Evolutionary conservation across 106 monocot genomes (phyloP), one percentile per base, ranked within the genome.

Genomic region (Narthecium ossifragum): DNA sequence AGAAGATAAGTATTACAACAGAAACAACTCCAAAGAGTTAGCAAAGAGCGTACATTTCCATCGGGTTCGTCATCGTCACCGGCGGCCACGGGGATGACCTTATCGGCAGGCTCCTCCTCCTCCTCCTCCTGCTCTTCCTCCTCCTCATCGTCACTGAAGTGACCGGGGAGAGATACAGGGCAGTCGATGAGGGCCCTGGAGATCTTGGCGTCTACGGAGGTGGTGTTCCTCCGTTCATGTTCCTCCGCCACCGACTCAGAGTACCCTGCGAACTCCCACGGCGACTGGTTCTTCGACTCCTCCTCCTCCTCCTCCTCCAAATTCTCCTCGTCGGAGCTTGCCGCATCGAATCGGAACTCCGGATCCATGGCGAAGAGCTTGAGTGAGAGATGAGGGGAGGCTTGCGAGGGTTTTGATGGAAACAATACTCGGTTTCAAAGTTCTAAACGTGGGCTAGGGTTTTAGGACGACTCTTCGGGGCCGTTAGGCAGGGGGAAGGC

Each of bases 151-250:
- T 61, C 59, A n/a, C n/a, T n/a, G n/a, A n/a, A n/a, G n/a, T n/a
- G n/a, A n/a, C n/a, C n/a, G n/a, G 80, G 78, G 28, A 76, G 68
- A 1, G 67, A 55, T 15, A 76, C 60, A 0, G 70, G 62, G 26
- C 72, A 62, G 8, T 72, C 73, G 20, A 43, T 60, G 21, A 73
- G 78, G 9, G 63, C 73, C 26, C 43, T 78, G 36, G 64, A 75
- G 68, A 98, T 98, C 81, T 91, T 98, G 34, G 65, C 71, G 64
- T 98, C 96, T 6, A 98, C 38, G 30, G 90, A 90, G 37, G 96
- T 90, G 65, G 86, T 98, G 38, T 67, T 78, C 47, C 74, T 60
- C 15, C 73, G 66, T 1, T 41, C 81, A 54, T 90, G 84, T 71
- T 90, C 90, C 34, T 90, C 96, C 34, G 54, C 73, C 26, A 78